phyloP scores from a whole-genome alignment of 768 basidiomycete genomes.

The Suillus sp. region DNA sequence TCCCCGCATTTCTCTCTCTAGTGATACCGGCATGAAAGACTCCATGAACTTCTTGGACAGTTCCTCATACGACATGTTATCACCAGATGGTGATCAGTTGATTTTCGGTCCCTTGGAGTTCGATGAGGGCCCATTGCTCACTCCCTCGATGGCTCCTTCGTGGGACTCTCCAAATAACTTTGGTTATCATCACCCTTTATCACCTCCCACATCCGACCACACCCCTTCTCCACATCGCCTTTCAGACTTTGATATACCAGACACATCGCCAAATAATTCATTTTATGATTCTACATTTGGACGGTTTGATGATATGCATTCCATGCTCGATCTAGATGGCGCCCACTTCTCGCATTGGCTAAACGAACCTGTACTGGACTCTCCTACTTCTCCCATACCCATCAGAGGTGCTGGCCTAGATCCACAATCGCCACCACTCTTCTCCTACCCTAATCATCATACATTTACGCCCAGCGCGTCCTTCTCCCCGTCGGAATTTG shows the following conservation, averaged over 20 bases:
- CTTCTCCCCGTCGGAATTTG: constrained; percentile 64
- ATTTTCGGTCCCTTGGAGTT: constrained; percentile 39
- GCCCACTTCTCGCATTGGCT: constrained; percentile 60
- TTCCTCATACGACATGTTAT: constrained; percentile 41
- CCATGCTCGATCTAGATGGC: constrained; percentile 44
- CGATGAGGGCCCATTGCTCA: constrained; percentile 32
- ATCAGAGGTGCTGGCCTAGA: constrained; percentile 51
- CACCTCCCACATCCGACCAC: constrained; percentile 42
- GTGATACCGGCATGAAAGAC: constrained; percentile 33
- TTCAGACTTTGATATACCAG: constrained; percentile 43
- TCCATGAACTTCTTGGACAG: constrained; percentile 44
- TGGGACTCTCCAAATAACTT: constrained; percentile 37
- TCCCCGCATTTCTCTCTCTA: constrained; percentile 4
- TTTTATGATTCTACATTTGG: constrained; percentile 37
- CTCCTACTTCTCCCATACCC: constrained; percentile 62
- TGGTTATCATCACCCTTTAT: constrained; percentile 40
- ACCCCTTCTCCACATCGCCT: constrained; percentile 42
- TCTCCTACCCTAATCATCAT: constrained; percentile 49
- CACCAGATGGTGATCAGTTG: constrained; percentile 37
- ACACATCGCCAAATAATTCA: constrained; percentile 41
- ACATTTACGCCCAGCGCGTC: constrained; percentile 50
- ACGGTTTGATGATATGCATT: constrained; percentile 34
- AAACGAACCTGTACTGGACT: constrained; percentile 54
- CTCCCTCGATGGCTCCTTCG: constrained; percentile 14
- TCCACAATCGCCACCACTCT: constrained; percentile 46